Evolutionary conservation across 192 early-diverging fungal species (phyloP).

Genomic region (Diversispora eburnea): DNA sequence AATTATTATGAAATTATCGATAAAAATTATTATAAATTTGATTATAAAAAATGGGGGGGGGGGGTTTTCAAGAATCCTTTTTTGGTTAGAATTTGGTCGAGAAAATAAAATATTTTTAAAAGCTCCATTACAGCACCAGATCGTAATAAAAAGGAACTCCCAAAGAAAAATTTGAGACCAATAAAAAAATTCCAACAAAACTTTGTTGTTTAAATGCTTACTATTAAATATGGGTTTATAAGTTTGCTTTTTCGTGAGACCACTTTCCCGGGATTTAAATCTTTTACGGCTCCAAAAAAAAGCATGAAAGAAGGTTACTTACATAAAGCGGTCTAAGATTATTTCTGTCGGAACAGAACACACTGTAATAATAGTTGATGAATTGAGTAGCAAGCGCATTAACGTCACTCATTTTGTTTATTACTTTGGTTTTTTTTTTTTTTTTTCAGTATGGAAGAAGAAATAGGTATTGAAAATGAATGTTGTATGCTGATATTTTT

Average conservation of each 20-base stretch:
- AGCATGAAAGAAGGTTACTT: conserved; percentile 34
- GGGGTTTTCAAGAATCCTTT: background rate
- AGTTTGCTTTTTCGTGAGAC: background rate
- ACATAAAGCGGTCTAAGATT: conserved; percentile 74
- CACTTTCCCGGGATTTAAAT: background rate
- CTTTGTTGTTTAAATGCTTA: too few species aligned
- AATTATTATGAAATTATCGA: background rate
- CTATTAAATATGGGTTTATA: background rate
- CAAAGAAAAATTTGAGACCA: too few species aligned
- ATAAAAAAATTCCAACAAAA: too few species aligned
- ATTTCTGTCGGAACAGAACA: conserved; percentile 70
- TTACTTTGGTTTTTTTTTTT: too few species aligned
- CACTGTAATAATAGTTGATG: conserved; percentile 78
- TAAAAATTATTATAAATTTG: background rate
- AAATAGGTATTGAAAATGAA: background rate
- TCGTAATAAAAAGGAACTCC: too few species aligned
- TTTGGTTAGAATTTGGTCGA: background rate
- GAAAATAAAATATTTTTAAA: too few species aligned
- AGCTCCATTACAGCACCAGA: background rate
- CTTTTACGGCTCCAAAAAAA: background rate
- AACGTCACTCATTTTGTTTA: background rate
- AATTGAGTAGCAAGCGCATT: conserved; percentile 61
- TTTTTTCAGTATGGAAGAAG: background rate
- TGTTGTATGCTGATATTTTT: background rate
- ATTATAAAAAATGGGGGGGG: background rate